phyloP scores from a whole-genome alignment of 2,329 filamentous ascomycete species.

The Dactylellina haptotyla region DNA sequence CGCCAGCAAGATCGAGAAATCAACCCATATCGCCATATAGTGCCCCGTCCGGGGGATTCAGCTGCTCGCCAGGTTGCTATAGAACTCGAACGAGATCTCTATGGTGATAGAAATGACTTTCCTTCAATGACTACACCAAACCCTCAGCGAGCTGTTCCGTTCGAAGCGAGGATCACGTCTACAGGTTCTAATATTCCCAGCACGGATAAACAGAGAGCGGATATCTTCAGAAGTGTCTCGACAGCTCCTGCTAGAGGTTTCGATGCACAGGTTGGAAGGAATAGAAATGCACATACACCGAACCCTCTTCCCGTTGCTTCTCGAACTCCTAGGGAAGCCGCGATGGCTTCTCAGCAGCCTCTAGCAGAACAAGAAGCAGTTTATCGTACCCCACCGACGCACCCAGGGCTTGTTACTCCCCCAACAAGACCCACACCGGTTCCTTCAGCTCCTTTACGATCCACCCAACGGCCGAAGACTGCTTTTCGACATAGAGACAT shows the following conservation, averaged over 20 bases:
- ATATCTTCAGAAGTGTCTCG: constrained; percentile 21
- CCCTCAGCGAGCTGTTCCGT: too few species aligned
- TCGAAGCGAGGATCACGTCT: too few species aligned
- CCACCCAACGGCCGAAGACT: too few species aligned
- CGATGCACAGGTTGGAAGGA: too few species aligned
- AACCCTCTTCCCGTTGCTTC: neutral
- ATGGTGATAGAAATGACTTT: neutral
- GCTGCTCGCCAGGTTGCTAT: too few species aligned
- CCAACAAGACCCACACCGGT: constrained; percentile 21
- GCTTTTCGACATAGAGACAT: neutral
- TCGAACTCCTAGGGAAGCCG: neutral
- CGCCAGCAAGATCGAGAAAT: neutral
- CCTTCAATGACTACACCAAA: too few species aligned
- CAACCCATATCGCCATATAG: neutral
- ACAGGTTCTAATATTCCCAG: too few species aligned
- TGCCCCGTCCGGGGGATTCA: neutral
- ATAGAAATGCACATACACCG: too few species aligned
- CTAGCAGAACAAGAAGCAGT: neutral
- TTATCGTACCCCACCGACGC: neutral
- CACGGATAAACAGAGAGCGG: too few species aligned
- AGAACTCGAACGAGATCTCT: neutral
- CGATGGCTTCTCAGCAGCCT: neutral
- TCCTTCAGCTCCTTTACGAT: constrained; percentile 27
- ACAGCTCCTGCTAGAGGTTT: too few species aligned
- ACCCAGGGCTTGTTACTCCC: constrained; percentile 20